Evolutionary conservation across 768 basidiomycete species (phyloP).

Genomic region (Lactarius evosmus): DNA sequence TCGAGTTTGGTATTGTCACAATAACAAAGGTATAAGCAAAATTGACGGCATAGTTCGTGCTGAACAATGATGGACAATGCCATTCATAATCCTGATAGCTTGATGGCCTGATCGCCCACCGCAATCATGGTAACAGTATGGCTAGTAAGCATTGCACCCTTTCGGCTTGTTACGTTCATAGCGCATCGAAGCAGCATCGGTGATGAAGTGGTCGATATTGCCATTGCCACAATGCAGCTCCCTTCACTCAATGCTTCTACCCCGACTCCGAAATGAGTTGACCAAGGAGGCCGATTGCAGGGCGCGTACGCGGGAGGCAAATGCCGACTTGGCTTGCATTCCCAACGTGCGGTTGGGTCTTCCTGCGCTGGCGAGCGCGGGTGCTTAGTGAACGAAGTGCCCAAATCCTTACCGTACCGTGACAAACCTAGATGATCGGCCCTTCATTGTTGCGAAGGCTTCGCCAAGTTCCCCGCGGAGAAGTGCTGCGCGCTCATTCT

Average conservation of each 20-base stretch:
- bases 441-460: not conserved
- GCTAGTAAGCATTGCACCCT: not conserved
- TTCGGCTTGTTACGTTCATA: not conserved
- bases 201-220: not conserved
- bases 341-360: not conserved
- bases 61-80: not conserved
- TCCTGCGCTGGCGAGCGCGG: not conserved
- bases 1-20: not conserved
- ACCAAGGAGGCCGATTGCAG: constrained; percentile 35
- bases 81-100: not conserved
- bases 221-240: not conserved
- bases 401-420: not conserved
- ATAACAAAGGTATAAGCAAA: not conserved
- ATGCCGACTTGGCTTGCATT: not conserved
- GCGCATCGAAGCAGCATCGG: not conserved
- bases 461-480: too few species aligned
- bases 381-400: not conserved
- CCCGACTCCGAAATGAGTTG: constrained; percentile 69
- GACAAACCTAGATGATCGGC: not conserved
- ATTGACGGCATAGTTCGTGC: not conserved
- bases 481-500: too few species aligned
- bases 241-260: constrained; percentile 38
- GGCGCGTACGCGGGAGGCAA: not conserved
- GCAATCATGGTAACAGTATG: not conserved
- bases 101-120: not conserved